These are phyloP conservation scores for Jamesozyma hellenica DNA, from an alignment of 805 yeast species.

Conservation along the genomic window DNA sequence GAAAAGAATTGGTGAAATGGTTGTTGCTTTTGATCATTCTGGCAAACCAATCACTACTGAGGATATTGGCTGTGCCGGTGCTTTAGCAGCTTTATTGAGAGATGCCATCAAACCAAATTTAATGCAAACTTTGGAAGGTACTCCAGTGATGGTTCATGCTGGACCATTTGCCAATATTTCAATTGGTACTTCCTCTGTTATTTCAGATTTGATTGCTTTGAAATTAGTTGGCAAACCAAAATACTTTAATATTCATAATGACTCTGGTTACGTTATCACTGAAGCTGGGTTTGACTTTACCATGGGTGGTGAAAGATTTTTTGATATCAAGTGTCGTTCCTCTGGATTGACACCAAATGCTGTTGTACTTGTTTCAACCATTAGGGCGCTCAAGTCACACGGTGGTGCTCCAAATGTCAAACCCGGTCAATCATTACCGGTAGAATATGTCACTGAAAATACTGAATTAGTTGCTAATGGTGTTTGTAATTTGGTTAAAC, in stretches of 20 bases:
- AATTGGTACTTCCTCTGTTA: conserved; percentile 89
- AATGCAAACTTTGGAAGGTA: conserved; percentile 96
- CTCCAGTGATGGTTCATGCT: conserved; percentile 95
- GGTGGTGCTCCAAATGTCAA: conserved; percentile 97
- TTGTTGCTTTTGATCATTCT: conserved; percentile 65
- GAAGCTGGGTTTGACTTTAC: conserved; percentile 99
- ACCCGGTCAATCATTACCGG: conserved; percentile 83
- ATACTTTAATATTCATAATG: conserved; percentile 12
- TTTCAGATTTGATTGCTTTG: conserved; percentile 88
- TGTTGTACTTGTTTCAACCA: conserved; percentile 90
- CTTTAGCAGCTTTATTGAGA: conserved; percentile 84
- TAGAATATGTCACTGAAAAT: conserved; percentile 71
- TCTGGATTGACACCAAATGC: conserved; percentile 83
- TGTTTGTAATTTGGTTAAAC: conserved; percentile 81
- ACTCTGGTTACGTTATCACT: conserved; percentile 82
- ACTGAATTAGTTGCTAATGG: conserved; percentile 69
- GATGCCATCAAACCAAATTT: conserved; percentile 94
- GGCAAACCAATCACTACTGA: conserved; percentile 88
- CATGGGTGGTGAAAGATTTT: conserved; percentile 97
- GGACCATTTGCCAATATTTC: conserved; percentile 98
- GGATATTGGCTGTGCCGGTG: conserved; percentile 93
- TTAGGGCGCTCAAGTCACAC: conserved; percentile 90
- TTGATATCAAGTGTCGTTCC: conserved; percentile 90
- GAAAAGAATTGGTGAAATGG: conserved; percentile 77
- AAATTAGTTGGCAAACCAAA: conserved; percentile 68